Evolutionary conservation across 1,139 yeast species (phyloP).

Genomic region (Kurtzmaniella quercitrusa): DNA sequence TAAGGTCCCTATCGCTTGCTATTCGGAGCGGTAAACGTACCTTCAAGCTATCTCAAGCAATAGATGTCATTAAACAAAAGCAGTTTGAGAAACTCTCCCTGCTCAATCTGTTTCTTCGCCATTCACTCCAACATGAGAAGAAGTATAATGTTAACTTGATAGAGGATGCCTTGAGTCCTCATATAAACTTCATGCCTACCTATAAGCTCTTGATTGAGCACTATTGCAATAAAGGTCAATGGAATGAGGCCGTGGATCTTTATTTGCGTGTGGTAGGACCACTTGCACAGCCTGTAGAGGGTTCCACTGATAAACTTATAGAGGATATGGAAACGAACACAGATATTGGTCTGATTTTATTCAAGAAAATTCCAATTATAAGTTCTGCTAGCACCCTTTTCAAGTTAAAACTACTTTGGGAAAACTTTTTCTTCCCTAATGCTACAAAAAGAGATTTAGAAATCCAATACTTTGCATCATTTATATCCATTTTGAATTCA

Average conservation of each 20-base stretch:
- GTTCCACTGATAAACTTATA: neutral
- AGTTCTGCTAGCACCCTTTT: conserved; percentile 16
- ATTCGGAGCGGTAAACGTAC: neutral
- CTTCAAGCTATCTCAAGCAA: neutral
- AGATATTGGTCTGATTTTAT: neutral
- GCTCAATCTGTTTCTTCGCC: neutral
- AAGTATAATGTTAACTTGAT: neutral
- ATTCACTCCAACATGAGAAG: neutral
- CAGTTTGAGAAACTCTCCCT: neutral
- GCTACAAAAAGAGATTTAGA: conserved; percentile 1
- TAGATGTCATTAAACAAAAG: neutral
- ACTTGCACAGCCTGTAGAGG: neutral
- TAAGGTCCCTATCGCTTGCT: neutral
- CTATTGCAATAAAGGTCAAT: neutral
- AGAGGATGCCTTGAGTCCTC: neutral
- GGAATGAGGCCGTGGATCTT: neutral
- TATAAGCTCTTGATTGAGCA: neutral
- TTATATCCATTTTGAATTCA: neutral
- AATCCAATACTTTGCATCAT: conserved; percentile 1
- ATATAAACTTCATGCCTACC: neutral
- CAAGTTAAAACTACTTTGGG: conserved; percentile 19
- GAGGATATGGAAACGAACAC: neutral
- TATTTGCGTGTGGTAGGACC: neutral
- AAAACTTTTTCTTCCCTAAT: conserved; percentile 12
- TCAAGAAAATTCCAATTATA: neutral